Evolutionary conservation across 495 filamentous ascomycete species (phyloP), one percentile per base, ranked within the genome.

Genomic region (Penicillium pancosmium): DNA sequence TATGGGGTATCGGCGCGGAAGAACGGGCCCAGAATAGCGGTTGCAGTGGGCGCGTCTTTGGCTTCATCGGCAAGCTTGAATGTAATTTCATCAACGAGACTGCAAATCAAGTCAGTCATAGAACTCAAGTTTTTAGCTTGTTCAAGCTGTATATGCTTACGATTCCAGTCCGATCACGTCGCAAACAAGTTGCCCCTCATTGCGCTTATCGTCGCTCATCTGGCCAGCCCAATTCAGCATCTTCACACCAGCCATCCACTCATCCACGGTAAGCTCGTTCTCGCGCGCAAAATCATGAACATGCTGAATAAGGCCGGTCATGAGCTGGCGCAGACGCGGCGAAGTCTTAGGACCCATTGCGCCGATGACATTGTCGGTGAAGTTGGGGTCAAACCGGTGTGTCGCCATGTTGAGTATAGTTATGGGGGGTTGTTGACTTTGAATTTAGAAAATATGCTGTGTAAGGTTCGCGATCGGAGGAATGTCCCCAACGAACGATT

Each of bases 1-100:
- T 76, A 69, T 4, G 88, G 87, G 0, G 89, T 86, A 68, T 91
- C 78, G 56, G 84, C 76, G 15, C 90, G 84, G 80, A 87, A 93
- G 79, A 92, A 92, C 4, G 90, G 90, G 7, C 90, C 90, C 0
- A 92, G 81, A 55, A 92, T 86, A 43, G 89, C 82, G 4, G 89
- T 89, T 16, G 87, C 82, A 11, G 90, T 93, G 35, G 82, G 81
- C 12, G 75, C 69, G 44, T 79, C 82, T 11, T 54, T 56, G 54
- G 76, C 80, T 54, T 81, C 77, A 25, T 73, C 67, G 44, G 81
- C 81, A 54, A 85, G 74, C 53, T 82, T 89, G 66, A 86, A 87
- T 38, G 87, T 91, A 64, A 93, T 91, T 67, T 91, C 88, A 69
- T 92, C 90, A 44, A 89, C 86, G 11, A 93, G 80, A 7, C 78